phyloP scores from a whole-genome alignment of 2,329 filamentous ascomycete genomes.

The Rutstroemia sp. region DNA sequence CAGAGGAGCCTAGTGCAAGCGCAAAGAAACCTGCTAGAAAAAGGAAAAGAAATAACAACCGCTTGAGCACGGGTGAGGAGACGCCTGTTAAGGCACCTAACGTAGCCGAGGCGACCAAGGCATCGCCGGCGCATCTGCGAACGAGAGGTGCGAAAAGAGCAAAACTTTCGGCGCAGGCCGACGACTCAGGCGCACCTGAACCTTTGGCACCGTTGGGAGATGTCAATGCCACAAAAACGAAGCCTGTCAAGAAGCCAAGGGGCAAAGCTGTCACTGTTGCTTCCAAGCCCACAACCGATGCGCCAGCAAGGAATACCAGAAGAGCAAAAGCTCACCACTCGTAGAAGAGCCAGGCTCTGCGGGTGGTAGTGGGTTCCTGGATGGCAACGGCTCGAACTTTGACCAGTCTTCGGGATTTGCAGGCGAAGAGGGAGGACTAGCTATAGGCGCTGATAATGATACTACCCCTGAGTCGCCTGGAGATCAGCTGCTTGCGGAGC shows the following conservation, averaged over 20 bases:
- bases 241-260: conserved; percentile 7
- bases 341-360: conserved; percentile 26
- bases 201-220: conserved; percentile 12
- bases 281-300: conserved; percentile 1
- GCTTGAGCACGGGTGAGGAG: conserved; percentile 6
- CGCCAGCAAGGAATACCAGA: conserved; percentile 11
- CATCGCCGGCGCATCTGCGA: neutral
- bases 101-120: neutral
- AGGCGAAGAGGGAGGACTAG: neutral
- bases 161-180: neutral
- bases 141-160: neutral
- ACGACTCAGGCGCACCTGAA: neutral
- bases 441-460: conserved; percentile 3
- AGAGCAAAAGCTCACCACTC: conserved; percentile 30
- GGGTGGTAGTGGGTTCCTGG: conserved; percentile 30
- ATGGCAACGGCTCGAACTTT: conserved; percentile 6
- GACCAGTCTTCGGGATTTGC: neutral
- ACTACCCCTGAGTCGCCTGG: neutral
- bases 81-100: conserved; percentile 1
- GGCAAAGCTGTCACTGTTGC: conserved; percentile 9
- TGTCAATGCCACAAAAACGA: conserved; percentile 14
- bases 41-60: conserved; percentile 21
- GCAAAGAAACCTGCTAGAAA: conserved; percentile 15
- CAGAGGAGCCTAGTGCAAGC: neutral
- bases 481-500: neutral